phyloP scores from a whole-genome alignment of 441 rosid genomes.

The Adansonia rubrostipa region DNA sequence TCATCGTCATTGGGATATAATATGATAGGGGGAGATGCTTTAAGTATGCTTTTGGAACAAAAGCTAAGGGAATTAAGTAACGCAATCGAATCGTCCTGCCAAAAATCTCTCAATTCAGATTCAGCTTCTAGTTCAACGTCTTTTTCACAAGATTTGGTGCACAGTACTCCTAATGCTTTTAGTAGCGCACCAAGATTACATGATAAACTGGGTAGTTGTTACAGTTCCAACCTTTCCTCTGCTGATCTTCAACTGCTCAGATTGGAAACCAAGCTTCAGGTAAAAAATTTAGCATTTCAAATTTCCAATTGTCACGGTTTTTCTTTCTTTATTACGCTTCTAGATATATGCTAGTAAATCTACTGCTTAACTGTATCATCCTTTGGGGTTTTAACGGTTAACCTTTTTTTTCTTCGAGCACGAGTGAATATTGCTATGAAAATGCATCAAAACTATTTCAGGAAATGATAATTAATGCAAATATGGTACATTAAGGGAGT shows the following conservation, averaged over 20 bases:
- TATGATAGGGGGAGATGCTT: slow-evolving; percentile 78
- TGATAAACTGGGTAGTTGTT: slow-evolving; percentile 34
- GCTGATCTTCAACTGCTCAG: slow-evolving; percentile 32
- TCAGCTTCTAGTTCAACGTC: slow-evolving; percentile 48
- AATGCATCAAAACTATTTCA: neutral
- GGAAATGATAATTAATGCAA: neutral
- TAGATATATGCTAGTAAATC: neutral
- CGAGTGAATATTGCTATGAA: too few relatives aligned
- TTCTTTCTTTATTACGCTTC: neutral
- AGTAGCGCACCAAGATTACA: slow-evolving; percentile 30
- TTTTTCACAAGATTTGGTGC: slow-evolving; percentile 32
- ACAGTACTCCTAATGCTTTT: slow-evolving; percentile 28
- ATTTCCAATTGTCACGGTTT: neutral
- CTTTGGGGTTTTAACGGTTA: neutral
- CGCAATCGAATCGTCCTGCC: slow-evolving; percentile 58
- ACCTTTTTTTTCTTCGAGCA: neutral
- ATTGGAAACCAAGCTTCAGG: slow-evolving; percentile 56
- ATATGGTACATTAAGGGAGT: slow-evolving; percentile 4
- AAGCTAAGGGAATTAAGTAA: slow-evolving; percentile 75
- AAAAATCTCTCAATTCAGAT: slow-evolving; percentile 46
- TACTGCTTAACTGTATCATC: neutral
- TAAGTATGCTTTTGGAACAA: slow-evolving; percentile 82
- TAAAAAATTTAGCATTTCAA: slow-evolving; percentile 27
- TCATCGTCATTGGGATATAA: slow-evolving; percentile 60
- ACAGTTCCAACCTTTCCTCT: slow-evolving; percentile 37